phyloP scores from a whole-genome alignment of 2,329 filamentous ascomycete genomes.

The Phialophora chinensis region DNA sequence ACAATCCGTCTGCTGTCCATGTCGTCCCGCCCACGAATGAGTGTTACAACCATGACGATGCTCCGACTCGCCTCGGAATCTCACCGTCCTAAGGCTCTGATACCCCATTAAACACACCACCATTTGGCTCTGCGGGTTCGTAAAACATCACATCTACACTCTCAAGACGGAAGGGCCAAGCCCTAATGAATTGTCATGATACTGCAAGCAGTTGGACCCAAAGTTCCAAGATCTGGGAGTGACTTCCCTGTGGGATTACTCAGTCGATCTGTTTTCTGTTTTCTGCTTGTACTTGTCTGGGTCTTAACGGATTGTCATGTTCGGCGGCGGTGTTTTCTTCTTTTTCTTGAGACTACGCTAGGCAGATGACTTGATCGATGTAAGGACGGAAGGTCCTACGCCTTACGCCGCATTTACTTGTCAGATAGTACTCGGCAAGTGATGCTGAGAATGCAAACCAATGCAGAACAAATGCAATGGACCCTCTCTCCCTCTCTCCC shows the following conservation, averaged over 20 bases:
- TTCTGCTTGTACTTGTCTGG: neutral
- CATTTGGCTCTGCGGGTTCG: neutral
- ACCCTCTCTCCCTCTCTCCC: no score
- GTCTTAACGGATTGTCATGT: neutral
- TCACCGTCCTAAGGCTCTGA: neutral
- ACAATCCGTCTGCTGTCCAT: neutral
- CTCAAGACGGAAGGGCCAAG: neutral
- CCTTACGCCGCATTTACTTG: neutral
- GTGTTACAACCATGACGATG: neutral
- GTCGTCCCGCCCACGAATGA: no score
- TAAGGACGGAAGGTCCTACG: neutral
- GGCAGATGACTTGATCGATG: neutral
- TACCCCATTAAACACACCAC: neutral
- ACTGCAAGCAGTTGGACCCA: neutral
- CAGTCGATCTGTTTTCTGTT: neutral
- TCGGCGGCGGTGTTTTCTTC: neutral
- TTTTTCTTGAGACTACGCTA: neutral
- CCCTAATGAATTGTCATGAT: neutral
- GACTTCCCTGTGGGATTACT: neutral
- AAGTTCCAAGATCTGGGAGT: neutral
- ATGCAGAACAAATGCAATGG: no score
- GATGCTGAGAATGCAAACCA: no score
- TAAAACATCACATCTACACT: neutral
- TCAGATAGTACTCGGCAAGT: no score
- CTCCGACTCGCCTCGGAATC: neutral